phyloP scores from a whole-genome alignment of 495 filamentous ascomycete species.

The Astrothelium subdiscretum region DNA sequence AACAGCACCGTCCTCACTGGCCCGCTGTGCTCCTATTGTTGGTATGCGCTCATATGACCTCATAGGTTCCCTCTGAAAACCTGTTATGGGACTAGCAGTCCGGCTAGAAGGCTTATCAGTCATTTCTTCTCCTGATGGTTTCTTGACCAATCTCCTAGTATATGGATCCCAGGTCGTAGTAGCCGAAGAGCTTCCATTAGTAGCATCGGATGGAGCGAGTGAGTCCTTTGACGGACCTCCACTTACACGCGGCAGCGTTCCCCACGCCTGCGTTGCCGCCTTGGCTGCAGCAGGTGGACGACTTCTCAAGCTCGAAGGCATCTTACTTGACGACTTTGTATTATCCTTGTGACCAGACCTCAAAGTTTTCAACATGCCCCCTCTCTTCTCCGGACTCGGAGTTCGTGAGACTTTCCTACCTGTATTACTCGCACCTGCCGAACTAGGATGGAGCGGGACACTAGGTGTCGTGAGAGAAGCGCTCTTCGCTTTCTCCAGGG shows the following conservation, averaged over 20 bases:
- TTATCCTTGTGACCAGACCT: constrained; percentile 50
- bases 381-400: constrained; percentile 70
- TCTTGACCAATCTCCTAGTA: constrained; percentile 14
- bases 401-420: constrained; percentile 46
- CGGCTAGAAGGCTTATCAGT: background rate
- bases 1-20: background rate
- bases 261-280: constrained; percentile 81
- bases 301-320: constrained; percentile 13
- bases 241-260: constrained; percentile 2
- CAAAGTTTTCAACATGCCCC: constrained; percentile 74
- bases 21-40: background rate
- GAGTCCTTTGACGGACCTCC: background rate
- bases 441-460: constrained; percentile 1
- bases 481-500: constrained; percentile 6
- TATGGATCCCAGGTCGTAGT: constrained; percentile 17
- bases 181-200: background rate
- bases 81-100: background rate
- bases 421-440: constrained; percentile 22
- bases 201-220: background rate
- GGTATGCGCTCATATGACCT: background rate
- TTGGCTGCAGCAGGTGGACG: constrained; percentile 53
- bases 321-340: constrained; percentile 37
- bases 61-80: background rate
- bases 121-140: background rate
- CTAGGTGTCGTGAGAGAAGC: constrained; percentile 3